A percentile compares a stretch with the other conserved stretches of the same genome.
Conservation (phyloP, 371 early-diverging fungal genomes). For the Mucor circinelloides region DNA sequence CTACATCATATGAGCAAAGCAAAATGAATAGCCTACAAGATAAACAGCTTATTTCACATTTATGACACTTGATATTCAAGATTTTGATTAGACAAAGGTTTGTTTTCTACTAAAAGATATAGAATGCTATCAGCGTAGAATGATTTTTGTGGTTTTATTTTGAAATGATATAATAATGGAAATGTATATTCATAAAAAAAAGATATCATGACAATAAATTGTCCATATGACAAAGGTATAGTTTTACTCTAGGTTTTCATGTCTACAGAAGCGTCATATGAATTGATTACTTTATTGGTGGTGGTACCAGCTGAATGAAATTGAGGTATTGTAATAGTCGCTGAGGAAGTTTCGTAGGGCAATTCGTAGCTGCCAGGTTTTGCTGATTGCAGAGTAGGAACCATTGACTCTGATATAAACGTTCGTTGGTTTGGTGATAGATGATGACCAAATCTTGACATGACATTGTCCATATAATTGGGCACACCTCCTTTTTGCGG, state of each 20-base stretch:
- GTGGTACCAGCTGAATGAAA: not conserved
- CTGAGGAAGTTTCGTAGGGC: not conserved
- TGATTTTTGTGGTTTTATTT: not conserved
- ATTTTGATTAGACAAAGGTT: too few species aligned
- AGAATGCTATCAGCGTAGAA: not conserved
- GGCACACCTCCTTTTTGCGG: conserved; percentile 1
- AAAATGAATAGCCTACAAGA: not conserved
- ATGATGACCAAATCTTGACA: conserved; percentile 35
- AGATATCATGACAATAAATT: too few species aligned
- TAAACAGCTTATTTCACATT: not conserved
- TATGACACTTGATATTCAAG: too few species aligned
- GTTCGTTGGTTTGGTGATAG: conserved; percentile 28
- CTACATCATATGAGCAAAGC: not conserved
- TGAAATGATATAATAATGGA: not conserved
- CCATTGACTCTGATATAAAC: conserved; percentile 24
- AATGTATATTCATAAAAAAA: not conserved
- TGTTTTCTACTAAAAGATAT: not conserved
- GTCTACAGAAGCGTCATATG: not conserved
- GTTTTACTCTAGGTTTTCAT: not conserved
- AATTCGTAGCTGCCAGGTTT: conserved; percentile 6
- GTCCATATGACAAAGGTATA: too few species aligned
- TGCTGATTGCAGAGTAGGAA: conserved; percentile 20
- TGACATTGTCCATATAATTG: conserved; percentile 27
- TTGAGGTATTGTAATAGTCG: not conserved
- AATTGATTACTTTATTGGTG: not conserved